Conservation (phyloP, 805 yeast genomes). For the Dipodascopsis tothii region DNA sequence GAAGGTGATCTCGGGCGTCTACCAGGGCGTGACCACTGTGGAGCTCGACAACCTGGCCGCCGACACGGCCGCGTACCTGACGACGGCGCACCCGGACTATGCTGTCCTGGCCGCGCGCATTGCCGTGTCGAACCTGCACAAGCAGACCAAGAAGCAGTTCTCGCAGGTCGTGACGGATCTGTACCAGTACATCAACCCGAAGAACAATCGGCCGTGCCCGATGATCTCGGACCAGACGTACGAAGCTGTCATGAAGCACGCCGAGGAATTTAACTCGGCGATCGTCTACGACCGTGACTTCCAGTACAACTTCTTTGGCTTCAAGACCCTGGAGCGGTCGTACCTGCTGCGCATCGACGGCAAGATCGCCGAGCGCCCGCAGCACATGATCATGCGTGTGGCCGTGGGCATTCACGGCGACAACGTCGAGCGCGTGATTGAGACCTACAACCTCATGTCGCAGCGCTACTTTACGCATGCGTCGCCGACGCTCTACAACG, state of each 20-base stretch:
- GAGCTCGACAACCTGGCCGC: slow-evolving; percentile 73
- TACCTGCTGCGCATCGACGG: slow-evolving; percentile 64
- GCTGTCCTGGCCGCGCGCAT: slow-evolving; percentile 83
- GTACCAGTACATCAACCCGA: slow-evolving; percentile 73
- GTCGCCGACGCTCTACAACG: slow-evolving; percentile 88
- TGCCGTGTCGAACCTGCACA: slow-evolving; percentile 88
- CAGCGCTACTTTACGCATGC: slow-evolving; percentile 84
- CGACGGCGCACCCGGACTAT: slow-evolving; percentile 96
- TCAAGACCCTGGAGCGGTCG: slow-evolving; percentile 84
- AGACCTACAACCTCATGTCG: slow-evolving; percentile 85
- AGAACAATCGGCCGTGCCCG: slow-evolving; percentile 59
- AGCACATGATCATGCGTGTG: slow-evolving; percentile 82
- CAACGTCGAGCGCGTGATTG: slow-evolving; percentile 56
- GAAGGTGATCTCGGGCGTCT: slow-evolving; percentile 90
- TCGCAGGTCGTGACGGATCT: slow-evolving; percentile 68
- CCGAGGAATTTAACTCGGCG: slow-evolving; percentile 62
- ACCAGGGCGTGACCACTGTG: slow-evolving; percentile 91
- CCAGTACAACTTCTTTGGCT: slow-evolving; percentile 75
- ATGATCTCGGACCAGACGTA: slow-evolving; percentile 64
- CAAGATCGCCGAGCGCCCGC: slow-evolving; percentile 81
- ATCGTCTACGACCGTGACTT: slow-evolving; percentile 73
- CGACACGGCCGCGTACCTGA: slow-evolving; percentile 96
- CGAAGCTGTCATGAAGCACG: slow-evolving; percentile 54
- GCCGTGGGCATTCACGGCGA: slow-evolving; percentile 81
- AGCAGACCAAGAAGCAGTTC: slow-evolving; percentile 82